Percentiles rank a stretch among this genome's conserved stretches.
phyloP scores from a whole-genome alignment of 495 filamentous ascomycete genomes.

The Lindgomyces ingoldianus region DNA sequence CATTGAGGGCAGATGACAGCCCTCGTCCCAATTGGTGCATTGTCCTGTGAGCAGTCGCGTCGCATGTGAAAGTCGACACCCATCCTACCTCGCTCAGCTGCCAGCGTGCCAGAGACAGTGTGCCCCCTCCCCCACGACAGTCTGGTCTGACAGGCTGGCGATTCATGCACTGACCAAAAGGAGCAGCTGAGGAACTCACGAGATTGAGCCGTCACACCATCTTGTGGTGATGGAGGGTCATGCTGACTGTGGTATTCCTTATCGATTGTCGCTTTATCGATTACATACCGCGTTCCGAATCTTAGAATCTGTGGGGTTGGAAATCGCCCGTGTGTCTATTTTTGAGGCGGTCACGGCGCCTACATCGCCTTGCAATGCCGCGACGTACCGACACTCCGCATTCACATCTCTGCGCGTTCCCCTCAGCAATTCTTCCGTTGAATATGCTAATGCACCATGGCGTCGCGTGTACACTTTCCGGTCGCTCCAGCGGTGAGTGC shows the following conservation, averaged over 20 bases:
- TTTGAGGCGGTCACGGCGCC: slow-evolving; percentile 20
- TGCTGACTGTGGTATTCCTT: slow-evolving; percentile 6
- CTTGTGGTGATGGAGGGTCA: slow-evolving; percentile 23
- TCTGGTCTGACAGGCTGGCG: slow-evolving; percentile 7
- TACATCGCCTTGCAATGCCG: slow-evolving; percentile 16
- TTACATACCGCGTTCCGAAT: no score
- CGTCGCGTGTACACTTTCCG: slow-evolving; percentile 4
- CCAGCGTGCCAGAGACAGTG: slow-evolving; percentile 8
- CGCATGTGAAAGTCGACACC: slow-evolving; percentile 33
- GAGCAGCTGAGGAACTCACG: slow-evolving; percentile 40
- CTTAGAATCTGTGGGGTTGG: no score
- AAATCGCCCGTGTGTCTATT: slow-evolving; percentile 19
- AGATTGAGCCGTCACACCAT: slow-evolving; percentile 38
- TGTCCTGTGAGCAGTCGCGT: slow-evolving; percentile 15
- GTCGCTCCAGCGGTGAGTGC: background rate
- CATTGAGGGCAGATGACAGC: slow-evolving; percentile 27
- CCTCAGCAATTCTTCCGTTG: no score
- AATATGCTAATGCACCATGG: background rate
- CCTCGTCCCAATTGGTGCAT: slow-evolving; percentile 2
- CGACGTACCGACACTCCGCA: slow-evolving; percentile 26
- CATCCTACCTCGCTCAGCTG: slow-evolving; percentile 24
- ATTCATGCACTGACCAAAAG: slow-evolving; percentile 18
- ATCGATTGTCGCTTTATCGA: slow-evolving; percentile 23
- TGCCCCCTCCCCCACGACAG: slow-evolving; percentile 25
- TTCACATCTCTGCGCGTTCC: no score